Base-by-base conservation (phyloP, 106 monocot genomes). In the Chionographis japonica region DNA sequence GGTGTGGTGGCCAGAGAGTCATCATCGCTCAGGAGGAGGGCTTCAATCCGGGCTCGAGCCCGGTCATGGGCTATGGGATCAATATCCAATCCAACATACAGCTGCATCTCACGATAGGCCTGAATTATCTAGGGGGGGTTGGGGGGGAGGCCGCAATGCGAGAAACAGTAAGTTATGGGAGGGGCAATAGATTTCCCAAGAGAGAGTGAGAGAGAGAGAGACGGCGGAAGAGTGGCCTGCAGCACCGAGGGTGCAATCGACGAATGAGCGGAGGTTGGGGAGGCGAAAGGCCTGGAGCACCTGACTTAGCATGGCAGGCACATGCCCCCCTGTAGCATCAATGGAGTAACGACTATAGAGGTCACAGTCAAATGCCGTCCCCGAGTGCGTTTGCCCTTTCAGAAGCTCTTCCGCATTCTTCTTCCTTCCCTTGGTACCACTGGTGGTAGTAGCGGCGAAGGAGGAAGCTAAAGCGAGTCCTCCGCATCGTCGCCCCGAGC, bases 241-340 rank as follows among this genome's bases (percentile, higher is more conserved):
- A 20, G 92, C 89, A 15, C 97, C 97, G 62, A 98, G 85, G 12
- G 97, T 98, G 85, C 97, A 98, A 66, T 98, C 97, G 43, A 92
- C 87, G 74, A 98, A 98, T 68, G 97, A 98, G 43, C 81, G 82
- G 67, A 98, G 89, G 57, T n/a, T 61, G 54, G 67, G 60, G 8
- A 12, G 38, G 42, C 68, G 68, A 78, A 97, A 97, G 52, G 67
- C 84, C 54, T 73, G 55, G 42, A 97, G 86, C 12, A 97, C 86
- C 74, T 97, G 92, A 62, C 84, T 75, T 3, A 97, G 78, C 89
- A 97, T 77, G 39, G 92, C 95, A 1, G 95, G 95, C 11, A 89
- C 72, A 66, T 97, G 95, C 39, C 74, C 27, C 27, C 27, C 27
- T 1, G 27, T 6, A 37, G 39, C 19, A 7, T 37, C 9, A 50